phyloP scores from a whole-genome alignment of 495 filamentous ascomycete genomes.

The Filosporella fistucella region DNA sequence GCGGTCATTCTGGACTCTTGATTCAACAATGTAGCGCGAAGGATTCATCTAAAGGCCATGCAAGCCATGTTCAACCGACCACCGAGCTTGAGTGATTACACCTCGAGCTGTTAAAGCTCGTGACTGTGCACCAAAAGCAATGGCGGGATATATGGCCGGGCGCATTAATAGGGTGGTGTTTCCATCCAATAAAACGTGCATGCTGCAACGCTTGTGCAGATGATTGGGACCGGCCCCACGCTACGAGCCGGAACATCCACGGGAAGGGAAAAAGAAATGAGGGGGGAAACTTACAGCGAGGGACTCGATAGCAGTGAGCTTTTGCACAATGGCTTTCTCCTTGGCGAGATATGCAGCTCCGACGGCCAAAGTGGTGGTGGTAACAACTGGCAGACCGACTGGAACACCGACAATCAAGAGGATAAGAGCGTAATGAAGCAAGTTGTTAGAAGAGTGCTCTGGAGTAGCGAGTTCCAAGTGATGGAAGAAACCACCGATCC shows the following conservation, averaged over 20 bases:
- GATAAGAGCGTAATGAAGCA: constrained; percentile 65
- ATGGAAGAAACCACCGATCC: constrained; percentile 76
- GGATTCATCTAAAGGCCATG: too few species aligned
- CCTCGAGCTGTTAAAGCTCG: too few species aligned
- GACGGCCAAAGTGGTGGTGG: constrained; percentile 71
- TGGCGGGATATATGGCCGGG: too few species aligned
- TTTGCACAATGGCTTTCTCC: constrained; percentile 74
- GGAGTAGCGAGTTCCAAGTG: constrained; percentile 64
- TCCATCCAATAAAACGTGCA: too few species aligned
- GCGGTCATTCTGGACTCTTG: neutral
- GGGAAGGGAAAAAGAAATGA: neutral
- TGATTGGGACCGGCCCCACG: neutral
- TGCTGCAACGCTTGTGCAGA: too few species aligned
- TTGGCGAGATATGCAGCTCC: constrained; percentile 70
- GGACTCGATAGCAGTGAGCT: constrained; percentile 72
- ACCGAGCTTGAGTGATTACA: too few species aligned
- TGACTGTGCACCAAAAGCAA: too few species aligned
- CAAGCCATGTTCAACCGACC: too few species aligned
- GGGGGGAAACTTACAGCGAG: constrained; percentile 40
- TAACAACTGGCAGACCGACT: constrained; percentile 71
- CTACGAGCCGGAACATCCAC: neutral
- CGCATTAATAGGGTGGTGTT: too few species aligned
- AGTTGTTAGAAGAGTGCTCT: constrained; percentile 42
- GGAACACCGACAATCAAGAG: constrained; percentile 70
- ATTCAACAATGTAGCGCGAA: too few species aligned